phyloP scores from a whole-genome alignment of 768 basidiomycete genomes.

The Trametes punicea region DNA sequence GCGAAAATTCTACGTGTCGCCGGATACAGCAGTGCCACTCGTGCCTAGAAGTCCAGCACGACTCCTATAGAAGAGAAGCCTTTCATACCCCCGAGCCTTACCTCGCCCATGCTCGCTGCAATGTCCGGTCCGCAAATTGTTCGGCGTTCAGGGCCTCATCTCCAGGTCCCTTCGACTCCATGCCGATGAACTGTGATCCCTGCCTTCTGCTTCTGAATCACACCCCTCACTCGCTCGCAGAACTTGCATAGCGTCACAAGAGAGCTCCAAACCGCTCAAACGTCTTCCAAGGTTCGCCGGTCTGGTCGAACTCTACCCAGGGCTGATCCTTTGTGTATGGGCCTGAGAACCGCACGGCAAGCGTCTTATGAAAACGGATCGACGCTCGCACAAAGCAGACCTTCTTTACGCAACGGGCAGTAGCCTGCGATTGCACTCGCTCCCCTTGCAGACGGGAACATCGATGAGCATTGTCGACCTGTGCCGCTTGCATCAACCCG shows the following conservation, averaged over 20 bases:
- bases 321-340: neutral
- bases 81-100: conserved; percentile 9
- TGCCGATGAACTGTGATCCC: neutral
- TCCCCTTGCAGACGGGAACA: conserved; percentile 1
- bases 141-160: conserved; percentile 10
- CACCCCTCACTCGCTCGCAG: neutral
- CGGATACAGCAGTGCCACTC: conserved; percentile 12
- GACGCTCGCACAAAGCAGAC: conserved; percentile 6
- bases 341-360: neutral
- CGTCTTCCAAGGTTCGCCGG: conserved; percentile 5
- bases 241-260: neutral
- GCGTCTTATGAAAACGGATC: conserved; percentile 5
- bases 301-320: neutral
- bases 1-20: neutral
- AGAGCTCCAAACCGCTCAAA: neutral
- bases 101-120: neutral
- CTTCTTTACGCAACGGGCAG: conserved; percentile 2
- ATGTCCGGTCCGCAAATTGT: conserved; percentile 6
- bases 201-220: neutral
- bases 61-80: conserved; percentile 8
- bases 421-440: neutral
- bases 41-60: neutral
- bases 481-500: neutral
- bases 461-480: conserved; percentile 1
- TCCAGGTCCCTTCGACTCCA: neutral